These are phyloP conservation scores for Trichoderma brevicompactum DNA, from an alignment of 2,329 filamentous ascomycete genomes.

Conservation along the genomic window DNA sequence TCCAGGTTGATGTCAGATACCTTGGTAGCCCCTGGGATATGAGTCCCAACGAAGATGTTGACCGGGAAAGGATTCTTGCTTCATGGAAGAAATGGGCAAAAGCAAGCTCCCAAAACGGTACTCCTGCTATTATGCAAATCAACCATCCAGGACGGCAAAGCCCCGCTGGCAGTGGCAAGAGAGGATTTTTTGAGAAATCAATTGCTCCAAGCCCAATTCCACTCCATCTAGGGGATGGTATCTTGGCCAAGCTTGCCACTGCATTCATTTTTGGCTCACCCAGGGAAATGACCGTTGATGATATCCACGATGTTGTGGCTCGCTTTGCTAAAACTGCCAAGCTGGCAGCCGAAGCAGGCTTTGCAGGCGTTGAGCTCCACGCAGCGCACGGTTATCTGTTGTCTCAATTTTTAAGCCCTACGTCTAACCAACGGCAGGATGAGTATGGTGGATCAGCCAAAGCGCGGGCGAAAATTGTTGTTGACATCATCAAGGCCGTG, in stretches of 20 bases:
- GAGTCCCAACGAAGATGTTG: conserved; percentile 40
- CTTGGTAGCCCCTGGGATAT: conserved; percentile 45
- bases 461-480: conserved; percentile 54
- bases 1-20: conserved; percentile 48
- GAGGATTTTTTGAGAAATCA: conserved; percentile 44
- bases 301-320: conserved; percentile 57
- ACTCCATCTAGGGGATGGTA: conserved; percentile 46
- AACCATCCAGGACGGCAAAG: conserved; percentile 55
- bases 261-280: conserved; percentile 56
- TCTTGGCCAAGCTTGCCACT: conserved; percentile 41
- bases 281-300: conserved; percentile 57
- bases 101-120: conserved; percentile 39
- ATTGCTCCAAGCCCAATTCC: conserved; percentile 51
- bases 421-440: conserved; percentile 57
- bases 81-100: conserved; percentile 47
- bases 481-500: conserved; percentile 54
- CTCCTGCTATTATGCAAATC: conserved; percentile 50
- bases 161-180: conserved; percentile 44
- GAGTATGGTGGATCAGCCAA: conserved; percentile 57
- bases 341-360: conserved; percentile 51
- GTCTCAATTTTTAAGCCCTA: conserved; percentile 57
- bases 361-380: conserved; percentile 52
- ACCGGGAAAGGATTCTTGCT: conserved; percentile 37
- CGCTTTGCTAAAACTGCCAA: conserved; percentile 59
- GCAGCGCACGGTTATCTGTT: conserved; percentile 62